Evolutionary conservation across 768 basidiomycete species (phyloP), one percentile per base, ranked within the genome.

Genomic region (Aureoboletus auriporus): DNA sequence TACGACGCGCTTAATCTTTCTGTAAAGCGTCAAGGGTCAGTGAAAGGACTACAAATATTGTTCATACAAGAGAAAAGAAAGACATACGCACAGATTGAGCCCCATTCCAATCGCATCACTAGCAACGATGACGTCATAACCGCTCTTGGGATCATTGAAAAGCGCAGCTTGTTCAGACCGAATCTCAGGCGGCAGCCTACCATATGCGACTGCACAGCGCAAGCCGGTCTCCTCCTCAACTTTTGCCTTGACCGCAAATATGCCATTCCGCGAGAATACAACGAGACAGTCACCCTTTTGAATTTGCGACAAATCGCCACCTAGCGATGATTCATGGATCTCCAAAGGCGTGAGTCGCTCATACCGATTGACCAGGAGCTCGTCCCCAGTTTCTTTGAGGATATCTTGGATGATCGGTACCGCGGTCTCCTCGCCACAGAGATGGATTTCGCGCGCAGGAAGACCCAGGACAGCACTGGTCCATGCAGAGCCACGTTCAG

Each of bases 41-140:
- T 40, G 17, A 39, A 5, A 4, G 5, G 0, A 37, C 26, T 5
- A 23, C 20, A 23, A 23, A 23, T 23, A 23, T 23, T 23, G 4
- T 23, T 23, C 20, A 23, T 23, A 23, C 20, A 23, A 23, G 20
- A 23, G 20, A 23, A 23, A 23, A 23, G 20, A 23, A 23, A 4
- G 16, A 16, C 3, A 29, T 10, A 72, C 88, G 38, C 65, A 97
- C 96, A 99, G 69, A 62, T 99, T 98, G 17, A 99, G 75, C 0
- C 96, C 96, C 93, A 99, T 94, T 2, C 96, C 93, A 42, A 97
- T 85, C 0, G 93, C 93, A 60, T 99, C 96, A 57, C 89, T 93
- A 2, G 91, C 95, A 14, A 98, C 81, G 36, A 99, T 75, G 2
- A 98, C 84, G 57, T 95, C 89, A 59, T 88, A 89, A 2, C 82